A percentile compares a stretch with the other conserved stretches of the same genome.
Evolutionary conservation across 345 rosid species (phyloP).

Genomic region (Brassica carinata): DNA sequence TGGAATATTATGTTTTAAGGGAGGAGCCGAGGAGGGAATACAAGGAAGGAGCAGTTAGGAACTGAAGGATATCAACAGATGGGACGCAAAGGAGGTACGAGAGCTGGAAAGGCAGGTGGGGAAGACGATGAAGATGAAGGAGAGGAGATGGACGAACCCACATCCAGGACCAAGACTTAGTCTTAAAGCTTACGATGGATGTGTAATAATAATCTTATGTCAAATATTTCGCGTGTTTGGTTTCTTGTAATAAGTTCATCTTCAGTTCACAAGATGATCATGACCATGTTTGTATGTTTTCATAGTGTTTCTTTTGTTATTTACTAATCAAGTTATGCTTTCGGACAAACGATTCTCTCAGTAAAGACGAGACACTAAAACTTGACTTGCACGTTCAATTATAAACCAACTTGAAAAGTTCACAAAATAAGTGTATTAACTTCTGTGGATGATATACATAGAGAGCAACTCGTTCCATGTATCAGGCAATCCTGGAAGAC

Average conservation of each 20-base stretch:
- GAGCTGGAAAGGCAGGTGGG: slow-evolving; percentile 22
- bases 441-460: slow-evolving; percentile 20
- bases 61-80: slow-evolving; percentile 66
- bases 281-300: background rate
- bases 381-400: background rate
- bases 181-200: background rate
- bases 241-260: background rate
- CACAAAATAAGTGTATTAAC: background rate
- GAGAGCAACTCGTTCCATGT: slow-evolving; percentile 78
- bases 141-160: slow-evolving; percentile 48
- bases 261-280: background rate
- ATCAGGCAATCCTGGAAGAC: slow-evolving; percentile 93
- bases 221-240: background rate
- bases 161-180: slow-evolving; percentile 37
- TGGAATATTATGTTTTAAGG: slow-evolving; percentile 33
- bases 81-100: slow-evolving; percentile 58
- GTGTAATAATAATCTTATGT: background rate
- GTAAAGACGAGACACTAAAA: background rate
- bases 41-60: slow-evolving; percentile 61
- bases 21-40: slow-evolving; percentile 64
- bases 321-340: background rate
- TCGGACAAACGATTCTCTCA: background rate
- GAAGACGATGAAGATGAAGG: slow-evolving; percentile 42
- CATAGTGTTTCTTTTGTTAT: background rate
- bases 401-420: background rate